A percentile compares a stretch with the other conserved stretches of the same genome.
Conservation (phyloP, 2,329 filamentous ascomycete species). For the Phyllosticta paracitricarpa region DNA sequence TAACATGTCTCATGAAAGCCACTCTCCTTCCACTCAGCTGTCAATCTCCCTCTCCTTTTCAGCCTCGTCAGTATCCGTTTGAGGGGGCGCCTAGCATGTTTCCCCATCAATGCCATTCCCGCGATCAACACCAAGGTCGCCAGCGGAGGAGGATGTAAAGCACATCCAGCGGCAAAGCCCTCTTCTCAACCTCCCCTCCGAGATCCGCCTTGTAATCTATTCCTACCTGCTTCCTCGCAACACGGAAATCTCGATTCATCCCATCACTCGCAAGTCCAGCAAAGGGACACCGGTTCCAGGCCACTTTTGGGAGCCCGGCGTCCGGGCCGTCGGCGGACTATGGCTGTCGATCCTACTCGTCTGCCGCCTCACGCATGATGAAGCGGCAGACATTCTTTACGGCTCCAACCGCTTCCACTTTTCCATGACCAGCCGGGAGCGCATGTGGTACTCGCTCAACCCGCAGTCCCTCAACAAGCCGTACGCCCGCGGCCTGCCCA, state of each 20-base stretch:
- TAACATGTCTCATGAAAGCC: not conserved
- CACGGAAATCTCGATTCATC: conserved; percentile 8
- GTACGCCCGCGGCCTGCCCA: conserved; percentile 2
- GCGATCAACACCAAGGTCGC: not conserved
- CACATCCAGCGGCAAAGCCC: not conserved
- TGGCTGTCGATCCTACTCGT: conserved; percentile 8
- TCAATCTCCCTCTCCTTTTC: not conserved
- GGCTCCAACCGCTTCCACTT: conserved; percentile 14
- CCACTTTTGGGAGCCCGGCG: conserved; percentile 1
- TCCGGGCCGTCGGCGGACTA: not conserved
- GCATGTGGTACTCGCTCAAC: not conserved
- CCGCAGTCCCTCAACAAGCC: not conserved
- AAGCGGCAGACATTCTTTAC: conserved; percentile 14
- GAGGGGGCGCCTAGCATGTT: not conserved
- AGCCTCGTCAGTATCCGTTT: not conserved
- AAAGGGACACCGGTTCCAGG: not conserved
- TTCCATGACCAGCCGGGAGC: conserved; percentile 2
- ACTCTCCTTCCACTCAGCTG: not conserved
- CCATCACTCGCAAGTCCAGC: not conserved
- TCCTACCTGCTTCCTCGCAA: conserved; percentile 8
- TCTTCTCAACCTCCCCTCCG: conserved; percentile 8
- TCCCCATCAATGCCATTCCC: not conserved
- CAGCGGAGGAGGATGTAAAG: not conserved
- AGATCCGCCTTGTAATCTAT: conserved; percentile 10
- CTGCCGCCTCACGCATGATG: conserved; percentile 14